These are phyloP conservation scores for Clathrus columnatus DNA, from an alignment of 768 basidiomycete genomes.

Conservation along the genomic window DNA sequence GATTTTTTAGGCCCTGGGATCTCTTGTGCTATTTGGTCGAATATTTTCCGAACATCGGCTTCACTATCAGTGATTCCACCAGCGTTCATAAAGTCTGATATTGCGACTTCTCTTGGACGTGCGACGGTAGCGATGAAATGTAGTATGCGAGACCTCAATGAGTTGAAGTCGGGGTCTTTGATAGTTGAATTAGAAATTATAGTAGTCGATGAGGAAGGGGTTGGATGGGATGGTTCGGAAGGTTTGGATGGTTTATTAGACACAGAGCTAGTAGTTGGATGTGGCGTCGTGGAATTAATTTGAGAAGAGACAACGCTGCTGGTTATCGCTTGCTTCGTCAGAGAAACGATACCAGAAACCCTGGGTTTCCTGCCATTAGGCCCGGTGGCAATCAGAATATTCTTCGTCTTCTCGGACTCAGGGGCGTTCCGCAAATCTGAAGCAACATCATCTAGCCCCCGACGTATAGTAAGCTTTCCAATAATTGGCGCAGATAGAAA, in stretches of 20 bases:
- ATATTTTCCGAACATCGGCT: neutral
- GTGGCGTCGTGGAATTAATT: slow-evolving; percentile 18
- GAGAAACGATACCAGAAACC: too few relatives aligned
- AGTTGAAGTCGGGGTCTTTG: neutral
- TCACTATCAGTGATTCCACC: neutral
- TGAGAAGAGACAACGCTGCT: slow-evolving; percentile 10
- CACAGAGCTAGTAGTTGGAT: too few relatives aligned
- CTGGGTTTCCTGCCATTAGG: slow-evolving; percentile 30
- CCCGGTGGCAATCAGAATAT: slow-evolving; percentile 24
- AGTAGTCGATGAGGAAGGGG: slow-evolving; percentile 16
- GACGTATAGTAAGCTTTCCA: slow-evolving; percentile 63
- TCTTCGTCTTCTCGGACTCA: slow-evolving; percentile 35
- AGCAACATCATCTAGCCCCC: slow-evolving; percentile 42
- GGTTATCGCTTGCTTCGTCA: slow-evolving; percentile 4
- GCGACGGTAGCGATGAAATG: slow-evolving; percentile 7
- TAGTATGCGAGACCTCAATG: slow-evolving; percentile 4
- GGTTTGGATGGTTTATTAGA: slow-evolving; percentile 18
- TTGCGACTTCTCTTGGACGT: slow-evolving; percentile 2
- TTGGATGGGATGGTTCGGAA: slow-evolving; percentile 21
- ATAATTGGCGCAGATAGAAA: slow-evolving; percentile 66
- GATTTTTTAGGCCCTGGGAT: neutral
- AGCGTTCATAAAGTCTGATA: neutral
- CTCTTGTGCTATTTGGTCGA: slow-evolving; percentile 1
- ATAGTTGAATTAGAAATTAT: slow-evolving; percentile 16
- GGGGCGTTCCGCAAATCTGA: slow-evolving; percentile 34